Percentiles rank a stretch among this genome's conserved stretches.
These are phyloP conservation scores for Elymus sibiricus DNA, from an alignment of 176 grass and related monocot genomes.

Conservation along the genomic window DNA sequence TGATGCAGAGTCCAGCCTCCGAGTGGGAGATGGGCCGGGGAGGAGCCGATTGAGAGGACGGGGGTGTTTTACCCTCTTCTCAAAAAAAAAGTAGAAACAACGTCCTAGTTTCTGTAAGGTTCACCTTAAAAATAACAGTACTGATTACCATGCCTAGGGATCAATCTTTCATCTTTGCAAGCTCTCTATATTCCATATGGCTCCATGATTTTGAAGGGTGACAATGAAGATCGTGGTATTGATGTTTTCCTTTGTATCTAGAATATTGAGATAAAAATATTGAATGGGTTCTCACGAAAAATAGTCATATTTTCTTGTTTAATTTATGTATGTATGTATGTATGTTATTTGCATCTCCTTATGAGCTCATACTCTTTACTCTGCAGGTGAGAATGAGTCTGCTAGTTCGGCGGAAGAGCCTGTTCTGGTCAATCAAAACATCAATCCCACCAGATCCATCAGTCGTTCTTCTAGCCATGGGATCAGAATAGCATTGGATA, in stretches of 20 bases:
- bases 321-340: neutral
- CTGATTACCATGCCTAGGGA: neutral
- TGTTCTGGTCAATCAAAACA: neutral
- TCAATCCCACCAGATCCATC: conserved; percentile 1
- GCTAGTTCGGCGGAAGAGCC: neutral
- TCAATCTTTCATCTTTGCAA: neutral
- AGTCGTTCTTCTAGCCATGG: conserved; percentile 17
- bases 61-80: too few species aligned
- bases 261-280: neutral
- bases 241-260: neutral
- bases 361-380: neutral
- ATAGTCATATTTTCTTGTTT: neutral
- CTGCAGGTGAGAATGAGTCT: neutral
- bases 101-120: neutral
- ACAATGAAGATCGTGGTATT: too few species aligned
- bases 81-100: neutral
- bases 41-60: neutral
- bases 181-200: neutral
- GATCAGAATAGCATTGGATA: conserved; percentile 31
- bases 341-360: neutral
- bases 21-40: neutral
- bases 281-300: neutral
- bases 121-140: neutral
- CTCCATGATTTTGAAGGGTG: neutral
- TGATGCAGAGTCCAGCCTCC: neutral